Base-by-base conservation (phyloP, 768 basidiomycete genomes). In the Obba rivulosa region DNA sequence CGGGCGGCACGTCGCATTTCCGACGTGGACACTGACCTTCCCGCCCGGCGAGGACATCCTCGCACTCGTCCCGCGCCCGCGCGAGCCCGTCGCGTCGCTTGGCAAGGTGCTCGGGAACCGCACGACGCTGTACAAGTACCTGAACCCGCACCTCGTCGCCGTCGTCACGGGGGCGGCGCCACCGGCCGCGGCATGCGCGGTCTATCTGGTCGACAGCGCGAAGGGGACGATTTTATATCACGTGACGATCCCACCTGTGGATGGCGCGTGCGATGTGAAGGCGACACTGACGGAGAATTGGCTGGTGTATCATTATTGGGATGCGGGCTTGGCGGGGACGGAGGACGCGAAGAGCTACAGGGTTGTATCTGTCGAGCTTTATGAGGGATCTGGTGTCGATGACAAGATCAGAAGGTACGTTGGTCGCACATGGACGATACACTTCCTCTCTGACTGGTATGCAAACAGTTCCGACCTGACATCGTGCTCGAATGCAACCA, bases 101-200 rank as follows among this genome's bases (percentile, higher is more conserved):
- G 95, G 94, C 3, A 83, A 83, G 57, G 92, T 95, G 3, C 71
- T 91, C 3, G 93, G 89, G 2, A 86, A 94, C 64, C 80, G 92
- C 45, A 83, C 81, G 34, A 93, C 92, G 25, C 64, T 97, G 49
- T 95, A 96, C 74, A 97, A 97, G 68, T 95, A 96, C 60, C 75
- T 97, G 51, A 95, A 95, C 62, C 86, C 85, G 8, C 81, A 90
- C 56, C 57, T 93, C 28, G 72, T 85, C 42, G 78, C 80, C 8
- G 70, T 91, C 34, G 67, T 85, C 24, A 90, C 90, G 5, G 65
- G 71, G 13, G 62, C 71, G 16, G 41, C 57, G 14, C 54, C 48
- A 7, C 43, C 51, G 14, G 45, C 56, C 1, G 41, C 60, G 1
- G 18, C 58, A 18, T 91, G 88, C 59, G 78, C 79, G 0, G 58